Base-by-base conservation (phyloP, 768 basidiomycete genomes). In the Daedalea quercina region DNA sequence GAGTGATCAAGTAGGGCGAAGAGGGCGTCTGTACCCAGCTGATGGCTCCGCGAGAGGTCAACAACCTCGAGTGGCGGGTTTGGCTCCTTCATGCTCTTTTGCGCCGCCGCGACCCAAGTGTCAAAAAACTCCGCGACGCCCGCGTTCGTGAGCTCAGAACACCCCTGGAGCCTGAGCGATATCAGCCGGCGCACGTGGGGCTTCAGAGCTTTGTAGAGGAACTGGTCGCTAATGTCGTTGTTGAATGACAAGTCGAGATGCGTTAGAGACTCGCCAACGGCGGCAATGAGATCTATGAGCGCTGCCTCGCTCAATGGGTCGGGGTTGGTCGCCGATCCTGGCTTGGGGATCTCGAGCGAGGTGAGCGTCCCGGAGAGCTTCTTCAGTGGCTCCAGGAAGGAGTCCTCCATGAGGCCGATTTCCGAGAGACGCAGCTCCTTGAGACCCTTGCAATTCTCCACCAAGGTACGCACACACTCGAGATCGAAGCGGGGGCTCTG, bases 401-500 rank as follows among this genome's bases (percentile, higher is more conserved):
- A 71, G 58, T 92, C 85, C 50, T 74, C 67, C 52, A 98, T 66
- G 56, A 79, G 70, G 7, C 86, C 91, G 28, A 97, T 67, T 63
- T 94, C 90, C 55, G 82, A 80, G 35, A 99, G 72, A 2, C 89
- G 79, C 1, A 99, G 78, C 45, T 84, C 82, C n/a, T 68, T 76
- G 17, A 98, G 70, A 46, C 78, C 76, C 22, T 77, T 70, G 50
- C 76, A 80, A 50, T 70, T 57, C 28, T 70, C 49, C 24, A 84
- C 76, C 22, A 96, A 78, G 0, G 76, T 64, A 12, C 73, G 63
- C 52, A 88, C 68, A 62, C 87, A 90, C 11, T 77, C 74, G 3
- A 84, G 63, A 64, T 92, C 83, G 67, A 98, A 94, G 3, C 92
- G 81, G 8, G 92, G 91, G 53, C 87, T 89, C 62, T 94, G 91